Base-by-base conservation (phyloP, 441 rosid genomes). In the Cnidoscolus chayamansa region DNA sequence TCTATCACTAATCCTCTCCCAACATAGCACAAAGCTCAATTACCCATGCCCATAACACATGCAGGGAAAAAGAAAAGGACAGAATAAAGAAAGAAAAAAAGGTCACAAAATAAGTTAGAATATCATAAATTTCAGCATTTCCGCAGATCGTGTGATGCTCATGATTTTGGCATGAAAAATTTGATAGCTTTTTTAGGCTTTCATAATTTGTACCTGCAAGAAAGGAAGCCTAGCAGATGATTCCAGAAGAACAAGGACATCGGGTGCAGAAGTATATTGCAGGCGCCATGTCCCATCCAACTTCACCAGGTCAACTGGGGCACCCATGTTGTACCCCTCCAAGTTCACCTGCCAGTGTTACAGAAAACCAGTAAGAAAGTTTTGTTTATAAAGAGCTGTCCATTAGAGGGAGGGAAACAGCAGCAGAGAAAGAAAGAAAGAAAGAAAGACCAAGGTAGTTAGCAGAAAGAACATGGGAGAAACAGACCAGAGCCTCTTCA, bases 271-370 rank as follows among this genome's bases (percentile, higher is more conserved):
- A 55, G 97, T 92, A 78, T 94, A 92, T 71, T 92, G 97, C 71
- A 92, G 83, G 25, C 98, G 89, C 98, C 98, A 92, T 43, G 96
- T 90, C 71, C 97, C 98, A 88, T 94, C 93, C 85, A 92, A 80
- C 85, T 78, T 71, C 78, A 63, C 79, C 70, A 90, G 30, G 81
- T 94, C 90, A 76, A 88, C 80, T 15, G 88, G 85, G 31, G 76
- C 90, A 74, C 94, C 97, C 20, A 74, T 64, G 63, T 84, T 86
- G 84, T 69, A 85, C 51, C 89, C 88, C 84, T 92, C 97, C 63
- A 90, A 81, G 70, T 65, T 74, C 74, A 94, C 95, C 97, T 92
- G 86, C 81, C 74, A 76, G 65, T 74, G 68, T 74, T 59, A 47
- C 19, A 71, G 60, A 63, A 56, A 47, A 55, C 57, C 0, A 48